Evolutionary conservation across 2,329 filamentous ascomycete species (phyloP).

Genomic region (Ascomycota sp.): DNA sequence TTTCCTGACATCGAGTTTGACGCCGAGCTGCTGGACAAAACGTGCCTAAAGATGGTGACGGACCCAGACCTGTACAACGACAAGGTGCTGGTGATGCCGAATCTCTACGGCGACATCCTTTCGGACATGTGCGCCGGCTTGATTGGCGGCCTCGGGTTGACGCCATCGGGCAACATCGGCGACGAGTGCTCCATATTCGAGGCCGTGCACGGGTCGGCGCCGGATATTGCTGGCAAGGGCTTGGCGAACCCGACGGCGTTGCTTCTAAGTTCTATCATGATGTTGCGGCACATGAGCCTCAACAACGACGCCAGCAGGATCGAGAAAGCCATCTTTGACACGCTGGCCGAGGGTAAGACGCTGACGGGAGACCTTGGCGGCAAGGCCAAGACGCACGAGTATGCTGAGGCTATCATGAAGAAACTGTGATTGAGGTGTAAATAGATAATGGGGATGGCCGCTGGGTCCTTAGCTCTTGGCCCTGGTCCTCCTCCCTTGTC

Average conservation of each 20-base stretch:
- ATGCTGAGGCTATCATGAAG: conserved; percentile 73
- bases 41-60: conserved; percentile 95
- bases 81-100: conserved; percentile 77
- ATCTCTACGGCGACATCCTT: conserved; percentile 15
- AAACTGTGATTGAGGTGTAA: conserved; percentile 27
- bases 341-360: conserved; percentile 84
- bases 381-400: conserved; percentile 90
- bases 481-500: too few species aligned
- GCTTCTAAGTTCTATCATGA: conserved; percentile 93
- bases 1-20: conserved; percentile 94
- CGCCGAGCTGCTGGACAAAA: conserved; percentile 95
- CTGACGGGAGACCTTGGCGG: conserved; percentile 93
- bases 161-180: conserved; percentile 94
- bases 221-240: conserved; percentile 88
- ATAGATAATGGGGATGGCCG: too few species aligned
- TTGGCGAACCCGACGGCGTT: conserved; percentile 95
- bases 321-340: conserved; percentile 87
- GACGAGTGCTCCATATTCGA: conserved; percentile 99
- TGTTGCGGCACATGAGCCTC: conserved; percentile 96
- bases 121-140: conserved; percentile 99
- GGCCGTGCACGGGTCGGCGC: conserved; percentile 92
- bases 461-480: too few species aligned
- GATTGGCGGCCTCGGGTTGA: conserved; percentile 91
- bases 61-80: conserved; percentile 95
- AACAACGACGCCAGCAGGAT: conserved; percentile 69